Percentiles rank a stretch among this genome's conserved stretches.
phyloP scores from a whole-genome alignment of 2,329 filamentous ascomycete genomes.

The Hawksworthiomyces lignivorus region DNA sequence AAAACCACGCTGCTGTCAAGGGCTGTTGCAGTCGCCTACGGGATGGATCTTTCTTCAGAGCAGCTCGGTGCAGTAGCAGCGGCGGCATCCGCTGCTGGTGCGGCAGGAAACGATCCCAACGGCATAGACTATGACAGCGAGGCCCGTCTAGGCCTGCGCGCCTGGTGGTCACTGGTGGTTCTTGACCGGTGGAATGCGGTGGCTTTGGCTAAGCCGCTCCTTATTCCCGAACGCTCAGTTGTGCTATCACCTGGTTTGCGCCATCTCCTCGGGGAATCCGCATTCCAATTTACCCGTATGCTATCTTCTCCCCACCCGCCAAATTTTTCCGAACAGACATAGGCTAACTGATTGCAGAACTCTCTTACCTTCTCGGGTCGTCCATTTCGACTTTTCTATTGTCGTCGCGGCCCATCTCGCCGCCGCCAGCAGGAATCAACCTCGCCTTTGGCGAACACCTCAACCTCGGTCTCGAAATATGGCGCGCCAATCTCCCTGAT shows the following conservation, averaged over 20 bases:
- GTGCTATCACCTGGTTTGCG: conserved; percentile 54
- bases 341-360: conserved; percentile 14
- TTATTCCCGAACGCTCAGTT: conserved; percentile 55
- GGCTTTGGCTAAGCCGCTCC: conserved; percentile 53
- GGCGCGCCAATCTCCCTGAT: conserved; percentile 55
- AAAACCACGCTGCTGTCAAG: conserved; percentile 53
- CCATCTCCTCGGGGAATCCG: conserved; percentile 51
- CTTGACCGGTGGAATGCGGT: conserved; percentile 68
- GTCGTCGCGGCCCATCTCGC: conserved; percentile 31
- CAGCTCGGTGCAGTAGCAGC: conserved; percentile 18
- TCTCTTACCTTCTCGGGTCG: conserved; percentile 32
- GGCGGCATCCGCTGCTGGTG: conserved; percentile 39
- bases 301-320: conserved; percentile 17
- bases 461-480: conserved; percentile 54
- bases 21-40: conserved; percentile 58
- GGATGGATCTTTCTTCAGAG: conserved; percentile 51
- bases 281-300: conserved; percentile 60
- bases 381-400: conserved; percentile 25
- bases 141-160: conserved; percentile 52
- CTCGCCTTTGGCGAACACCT: conserved; percentile 42
- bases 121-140: conserved; percentile 41
- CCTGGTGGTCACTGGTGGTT: conserved; percentile 66
- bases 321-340: neutral
- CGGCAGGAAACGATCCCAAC: conserved; percentile 46
- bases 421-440: conserved; percentile 30